These are phyloP conservation scores for Cyclostephanos invisitatus DNA, from an alignment of 108 stramenopile species.

Conservation along the genomic window DNA sequence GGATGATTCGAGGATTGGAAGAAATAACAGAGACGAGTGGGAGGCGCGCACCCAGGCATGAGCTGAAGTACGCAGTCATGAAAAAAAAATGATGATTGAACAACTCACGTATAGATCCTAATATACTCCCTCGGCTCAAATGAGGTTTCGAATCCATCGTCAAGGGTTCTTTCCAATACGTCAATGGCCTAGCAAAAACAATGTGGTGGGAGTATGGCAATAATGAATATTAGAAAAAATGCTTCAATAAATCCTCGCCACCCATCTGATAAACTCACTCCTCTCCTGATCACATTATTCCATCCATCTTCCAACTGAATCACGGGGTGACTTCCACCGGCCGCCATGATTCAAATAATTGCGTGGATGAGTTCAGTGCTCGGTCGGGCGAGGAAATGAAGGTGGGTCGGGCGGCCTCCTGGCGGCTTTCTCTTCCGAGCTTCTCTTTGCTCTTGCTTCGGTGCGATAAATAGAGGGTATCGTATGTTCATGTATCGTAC, in stretches of 20 bases:
- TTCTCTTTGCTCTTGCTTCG: too few relatives aligned
- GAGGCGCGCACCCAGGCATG: conserved; percentile 3
- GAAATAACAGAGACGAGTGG: conserved; percentile 3
- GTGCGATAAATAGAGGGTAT: too few relatives aligned
- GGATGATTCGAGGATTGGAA: background rate
- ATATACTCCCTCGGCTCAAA: conserved; percentile 95
- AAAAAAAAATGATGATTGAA: background rate
- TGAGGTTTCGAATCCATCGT: conserved; percentile 79
- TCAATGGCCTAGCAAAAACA: conserved; percentile 71
- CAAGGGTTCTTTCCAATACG: conserved; percentile 87
- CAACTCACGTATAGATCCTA: conserved; percentile 85
- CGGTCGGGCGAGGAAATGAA: background rate
- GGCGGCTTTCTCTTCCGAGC: too few relatives aligned
- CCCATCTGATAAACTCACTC: conserved; percentile 62
- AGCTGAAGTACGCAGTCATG: background rate
- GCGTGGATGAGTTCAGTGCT: background rate
- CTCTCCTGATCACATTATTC: conserved; percentile 91
- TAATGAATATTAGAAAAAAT: conserved; percentile 15
- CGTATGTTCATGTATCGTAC: too few relatives aligned
- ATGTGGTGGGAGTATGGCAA: background rate
- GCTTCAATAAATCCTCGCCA: background rate
- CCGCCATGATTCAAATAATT: conserved; percentile 41
- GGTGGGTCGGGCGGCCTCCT: background rate
- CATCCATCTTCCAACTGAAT: conserved; percentile 92
- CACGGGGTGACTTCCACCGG: conserved; percentile 51